Evolutionary conservation across 1,139 yeast species (phyloP).

Genomic region (Kurtzmaniella quercitrusa): DNA sequence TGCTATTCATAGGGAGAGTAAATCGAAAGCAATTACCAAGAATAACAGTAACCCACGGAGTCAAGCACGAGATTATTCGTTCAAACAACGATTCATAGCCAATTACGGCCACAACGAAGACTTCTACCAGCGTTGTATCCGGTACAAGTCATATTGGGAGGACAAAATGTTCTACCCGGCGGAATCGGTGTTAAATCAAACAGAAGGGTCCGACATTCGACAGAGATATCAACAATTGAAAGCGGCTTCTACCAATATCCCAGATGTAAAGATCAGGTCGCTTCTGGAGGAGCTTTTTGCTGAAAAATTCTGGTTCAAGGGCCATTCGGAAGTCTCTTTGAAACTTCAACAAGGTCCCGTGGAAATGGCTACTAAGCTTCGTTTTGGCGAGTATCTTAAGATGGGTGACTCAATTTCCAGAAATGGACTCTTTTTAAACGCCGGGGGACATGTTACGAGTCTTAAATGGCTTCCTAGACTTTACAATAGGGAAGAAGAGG

Average conservation of each 20-base stretch:
- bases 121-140: conserved; percentile 20
- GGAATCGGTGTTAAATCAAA: conserved; percentile 13
- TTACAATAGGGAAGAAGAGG: conserved; percentile 10
- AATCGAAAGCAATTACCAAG: background rate
- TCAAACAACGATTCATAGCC: conserved; percentile 31
- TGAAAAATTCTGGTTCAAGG: conserved; percentile 1
- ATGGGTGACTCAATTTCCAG: conserved; percentile 20
- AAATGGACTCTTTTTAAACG: conserved; percentile 42
- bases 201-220: conserved; percentile 23
- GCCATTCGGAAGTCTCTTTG: background rate
- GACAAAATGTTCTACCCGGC: conserved; percentile 32
- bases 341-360: conserved; percentile 1
- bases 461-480: conserved; percentile 49
- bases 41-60: background rate
- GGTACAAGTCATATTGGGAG: conserved; percentile 33
- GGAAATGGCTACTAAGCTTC: conserved; percentile 2
- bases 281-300: conserved; percentile 3
- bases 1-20: no score
- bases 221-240: conserved; percentile 23
- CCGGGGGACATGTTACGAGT: conserved; percentile 55
- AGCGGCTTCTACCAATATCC: conserved; percentile 34
- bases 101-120: conserved; percentile 32
- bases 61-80: conserved; percentile 22
- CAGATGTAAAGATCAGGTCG: conserved; percentile 20
- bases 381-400: conserved; percentile 8